A percentile compares a stretch with the other conserved stretches of the same genome.
These are phyloP conservation scores for Oenanthe javanica DNA, from an alignment of 140 eudicot genomes.

Conservation along the genomic window DNA sequence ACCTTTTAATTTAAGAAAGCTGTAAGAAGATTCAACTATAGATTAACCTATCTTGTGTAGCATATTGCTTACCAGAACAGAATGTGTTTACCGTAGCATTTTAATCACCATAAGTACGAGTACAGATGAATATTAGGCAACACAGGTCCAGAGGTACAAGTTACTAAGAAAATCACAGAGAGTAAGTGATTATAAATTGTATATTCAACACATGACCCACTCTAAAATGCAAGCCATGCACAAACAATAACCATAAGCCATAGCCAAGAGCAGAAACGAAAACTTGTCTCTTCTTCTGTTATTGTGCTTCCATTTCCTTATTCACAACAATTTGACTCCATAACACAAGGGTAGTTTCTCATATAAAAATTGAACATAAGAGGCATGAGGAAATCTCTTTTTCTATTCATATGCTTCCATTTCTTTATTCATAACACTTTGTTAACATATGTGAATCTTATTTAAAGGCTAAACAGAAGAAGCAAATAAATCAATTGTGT, in stretches of 20 bases:
- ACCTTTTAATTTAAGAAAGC: neutral
- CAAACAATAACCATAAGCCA: neutral
- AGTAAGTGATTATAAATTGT: too few relatives aligned
- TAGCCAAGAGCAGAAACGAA: neutral
- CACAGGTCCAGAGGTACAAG: neutral
- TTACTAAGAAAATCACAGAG: neutral
- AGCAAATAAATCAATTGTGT: neutral
- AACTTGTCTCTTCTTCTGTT: neutral
- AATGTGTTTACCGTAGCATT: neutral
- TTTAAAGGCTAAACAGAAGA: neutral
- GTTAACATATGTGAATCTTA: neutral
- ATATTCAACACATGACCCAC: neutral
- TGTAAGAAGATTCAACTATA: neutral
- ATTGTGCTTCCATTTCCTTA: neutral
- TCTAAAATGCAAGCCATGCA: neutral
- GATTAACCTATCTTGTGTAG: neutral
- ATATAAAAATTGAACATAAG: neutral
- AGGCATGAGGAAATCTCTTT: neutral
- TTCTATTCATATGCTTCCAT: too few relatives aligned
- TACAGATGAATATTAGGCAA: neutral
- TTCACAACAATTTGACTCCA: neutral
- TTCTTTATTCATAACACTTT: neutral
- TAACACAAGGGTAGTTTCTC: neutral
- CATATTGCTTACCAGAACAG: neutral
- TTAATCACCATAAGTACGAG: neutral